Conservation (phyloP, 2,329 filamentous ascomycete genomes). For the Cryoendolithus antarcticus region DNA sequence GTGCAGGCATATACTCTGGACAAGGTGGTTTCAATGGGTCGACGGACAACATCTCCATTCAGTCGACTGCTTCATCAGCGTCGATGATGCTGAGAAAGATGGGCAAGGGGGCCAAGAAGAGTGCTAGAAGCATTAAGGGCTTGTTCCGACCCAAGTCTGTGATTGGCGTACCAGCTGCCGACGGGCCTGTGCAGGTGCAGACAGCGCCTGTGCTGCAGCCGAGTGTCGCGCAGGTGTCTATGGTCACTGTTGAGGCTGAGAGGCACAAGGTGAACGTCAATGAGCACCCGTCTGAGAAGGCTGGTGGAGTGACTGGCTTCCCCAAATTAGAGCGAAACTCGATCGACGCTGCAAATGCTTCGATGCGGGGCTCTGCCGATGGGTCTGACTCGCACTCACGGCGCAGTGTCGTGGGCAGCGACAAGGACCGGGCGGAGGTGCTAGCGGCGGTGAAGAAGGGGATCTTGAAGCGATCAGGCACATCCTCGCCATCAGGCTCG, state of each 20-base stretch:
- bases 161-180: constrained; percentile 61
- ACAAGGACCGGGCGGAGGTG: constrained; percentile 84
- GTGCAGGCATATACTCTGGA: constrained; percentile 84
- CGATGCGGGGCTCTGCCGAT: constrained; percentile 32
- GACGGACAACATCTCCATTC: constrained; percentile 87
- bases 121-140: constrained; percentile 78
- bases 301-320: constrained; percentile 64
- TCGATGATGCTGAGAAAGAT: constrained; percentile 96
- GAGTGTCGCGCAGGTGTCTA: constrained; percentile 76
- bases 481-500: constrained; percentile 54
- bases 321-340: constrained; percentile 76
- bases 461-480: constrained; percentile 70
- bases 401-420: constrained; percentile 83
- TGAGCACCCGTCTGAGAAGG: constrained; percentile 52
- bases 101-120: constrained; percentile 97
- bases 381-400: constrained; percentile 47
- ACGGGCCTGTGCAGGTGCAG: constrained; percentile 47
- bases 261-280: constrained; percentile 72
- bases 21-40: constrained; percentile 77
- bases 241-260: constrained; percentile 92
- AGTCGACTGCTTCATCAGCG: constrained; percentile 77
- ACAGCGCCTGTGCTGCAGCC: constrained; percentile 26
- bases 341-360: constrained; percentile 46
- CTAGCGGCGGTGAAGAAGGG: constrained; percentile 88
- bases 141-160: constrained; percentile 91